These are phyloP conservation scores for Irpex lacteus DNA, from an alignment of 1,284 basidiomycete species.

Conservation along the genomic window DNA sequence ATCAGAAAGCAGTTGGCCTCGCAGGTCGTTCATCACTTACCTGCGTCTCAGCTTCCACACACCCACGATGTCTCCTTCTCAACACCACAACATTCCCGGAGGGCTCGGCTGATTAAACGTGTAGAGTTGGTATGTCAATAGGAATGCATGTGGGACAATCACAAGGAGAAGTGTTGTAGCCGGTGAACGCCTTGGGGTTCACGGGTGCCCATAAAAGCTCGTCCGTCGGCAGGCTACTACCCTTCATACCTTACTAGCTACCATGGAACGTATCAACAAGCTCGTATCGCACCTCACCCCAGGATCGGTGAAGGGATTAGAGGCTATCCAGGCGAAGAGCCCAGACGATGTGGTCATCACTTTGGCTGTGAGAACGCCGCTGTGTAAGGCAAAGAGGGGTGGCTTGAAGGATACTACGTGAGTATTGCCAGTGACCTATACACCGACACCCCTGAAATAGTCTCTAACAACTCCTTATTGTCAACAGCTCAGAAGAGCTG, in stretches of 20 bases:
- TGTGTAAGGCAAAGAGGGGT: conserved; percentile 78
- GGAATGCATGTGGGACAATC: neutral
- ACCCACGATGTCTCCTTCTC: neutral
- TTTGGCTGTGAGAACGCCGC: conserved; percentile 71
- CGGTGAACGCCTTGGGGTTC: neutral
- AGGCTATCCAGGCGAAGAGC: conserved; percentile 51
- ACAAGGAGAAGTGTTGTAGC: neutral
- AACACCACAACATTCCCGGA: neutral
- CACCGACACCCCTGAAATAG: neutral
- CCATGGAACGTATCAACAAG: conserved; percentile 59
- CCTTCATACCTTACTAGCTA: conserved; percentile 4
- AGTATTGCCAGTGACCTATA: conserved; percentile 10
- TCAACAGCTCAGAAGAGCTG: conserved; percentile 66
- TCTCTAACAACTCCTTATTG: neutral
- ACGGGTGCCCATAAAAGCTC: neutral
- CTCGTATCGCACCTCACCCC: conserved; percentile 57
- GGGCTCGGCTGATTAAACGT: neutral
- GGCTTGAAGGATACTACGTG: conserved; percentile 77
- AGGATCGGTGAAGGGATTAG: conserved; percentile 37
- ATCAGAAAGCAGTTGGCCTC: neutral
- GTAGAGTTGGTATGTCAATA: neutral
- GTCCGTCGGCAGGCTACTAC: neutral
- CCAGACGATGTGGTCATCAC: conserved; percentile 80
- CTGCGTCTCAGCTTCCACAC: neutral
- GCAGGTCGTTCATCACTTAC: too few relatives aligned